Base-by-base conservation (phyloP, 129 eudicot genomes). In the Artemisia tridentata region DNA sequence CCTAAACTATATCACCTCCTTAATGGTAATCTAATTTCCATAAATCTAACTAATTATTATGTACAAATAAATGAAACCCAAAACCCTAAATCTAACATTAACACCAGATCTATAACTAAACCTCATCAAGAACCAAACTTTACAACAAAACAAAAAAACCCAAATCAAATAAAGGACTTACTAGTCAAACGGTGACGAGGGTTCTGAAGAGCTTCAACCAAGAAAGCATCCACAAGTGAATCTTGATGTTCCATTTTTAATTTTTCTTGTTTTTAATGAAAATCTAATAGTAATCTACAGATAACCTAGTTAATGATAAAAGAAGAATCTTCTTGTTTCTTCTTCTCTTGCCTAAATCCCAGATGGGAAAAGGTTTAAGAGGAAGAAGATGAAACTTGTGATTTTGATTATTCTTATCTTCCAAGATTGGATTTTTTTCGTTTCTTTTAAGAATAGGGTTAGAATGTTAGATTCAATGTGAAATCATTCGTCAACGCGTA, bases 141-240 rank as follows among this genome's bases (percentile, higher is more conserved):
- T 7, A 31, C 23, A 19, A 19, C 23, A 62, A 62, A 34, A 31
- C 16, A 2, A 41, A 2, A 6, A 17, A 51, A 7, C 15, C 17
- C 16, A 74, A 56, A 76, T 38, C 67, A 68, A 69, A 29, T 53
- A n/a, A 77, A 66, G 2, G 49, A 77, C 88, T 79, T 29, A 93
- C 98, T 86, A 68, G 99, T 82, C 41, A 95, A 82, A 59, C 97
- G 99, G 78, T 95, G 97, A 51, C 99, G 96, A 80, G 97, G 96
- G 85, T 90, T 90, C 74, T 95, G 99, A 11, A 95, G 96, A 59
- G 96, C 99, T 83, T 95, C 99, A 50, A 87, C 82, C 77, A 95
- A 80, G 72, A 95, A 95, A 34, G 97, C 91, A 71, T 95, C 97
- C 19, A 90, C 99, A 20, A 74, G 62, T 61, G 79, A 65, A 77